Evolutionary conservation across 164 flowering plant species (phyloP).

Genomic region (Nymphaea thermarum): DNA sequence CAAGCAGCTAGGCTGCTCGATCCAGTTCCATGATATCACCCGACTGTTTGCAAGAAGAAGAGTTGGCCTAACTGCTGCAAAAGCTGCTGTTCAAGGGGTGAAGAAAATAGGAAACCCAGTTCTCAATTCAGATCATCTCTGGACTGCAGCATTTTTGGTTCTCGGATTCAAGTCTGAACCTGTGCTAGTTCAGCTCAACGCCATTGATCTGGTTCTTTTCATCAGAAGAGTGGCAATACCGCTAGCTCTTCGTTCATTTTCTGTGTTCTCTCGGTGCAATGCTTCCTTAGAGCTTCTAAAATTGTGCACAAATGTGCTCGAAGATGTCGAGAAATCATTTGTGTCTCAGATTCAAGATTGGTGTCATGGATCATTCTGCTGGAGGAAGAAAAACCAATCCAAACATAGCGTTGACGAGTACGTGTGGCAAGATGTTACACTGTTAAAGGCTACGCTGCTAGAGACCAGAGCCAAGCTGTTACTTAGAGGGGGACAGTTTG

Average conservation of each 20-base stretch:
- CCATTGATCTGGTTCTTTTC: conserved; percentile 59
- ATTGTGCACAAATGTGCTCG: conserved; percentile 76
- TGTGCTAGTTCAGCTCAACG: conserved; percentile 55
- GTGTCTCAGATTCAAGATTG: conserved; percentile 77
- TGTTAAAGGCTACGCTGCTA: conserved; percentile 70
- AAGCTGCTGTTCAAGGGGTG: conserved; percentile 53
- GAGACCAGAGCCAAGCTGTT: conserved; percentile 80
- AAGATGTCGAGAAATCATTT: conserved; percentile 83
- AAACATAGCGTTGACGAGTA: conserved; percentile 61
- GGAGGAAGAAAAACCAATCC: conserved; percentile 39
- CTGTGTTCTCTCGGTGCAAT: conserved; percentile 65
- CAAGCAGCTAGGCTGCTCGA: conserved; percentile 41
- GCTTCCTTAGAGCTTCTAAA: conserved; percentile 75
- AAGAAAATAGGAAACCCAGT: conserved; percentile 43
- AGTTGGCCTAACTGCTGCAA: conserved; percentile 42
- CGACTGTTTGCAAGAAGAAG: conserved; percentile 42
- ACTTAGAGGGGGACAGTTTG: conserved; percentile 78
- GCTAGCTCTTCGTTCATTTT: conserved; percentile 61
- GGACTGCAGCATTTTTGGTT: conserved; percentile 79
- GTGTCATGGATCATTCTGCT: conserved; percentile 73
- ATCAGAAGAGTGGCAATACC: conserved; percentile 69
- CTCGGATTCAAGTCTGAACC: conserved; percentile 89
- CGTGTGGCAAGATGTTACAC: conserved; percentile 83
- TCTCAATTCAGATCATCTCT: conserved; percentile 49
- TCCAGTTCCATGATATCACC: conserved; percentile 58